Percentiles rank a stretch among this genome's conserved stretches.
Evolutionary conservation across 1,284 basidiomycete genomes (phyloP).

Genomic region (Heterobasidion annosum): DNA sequence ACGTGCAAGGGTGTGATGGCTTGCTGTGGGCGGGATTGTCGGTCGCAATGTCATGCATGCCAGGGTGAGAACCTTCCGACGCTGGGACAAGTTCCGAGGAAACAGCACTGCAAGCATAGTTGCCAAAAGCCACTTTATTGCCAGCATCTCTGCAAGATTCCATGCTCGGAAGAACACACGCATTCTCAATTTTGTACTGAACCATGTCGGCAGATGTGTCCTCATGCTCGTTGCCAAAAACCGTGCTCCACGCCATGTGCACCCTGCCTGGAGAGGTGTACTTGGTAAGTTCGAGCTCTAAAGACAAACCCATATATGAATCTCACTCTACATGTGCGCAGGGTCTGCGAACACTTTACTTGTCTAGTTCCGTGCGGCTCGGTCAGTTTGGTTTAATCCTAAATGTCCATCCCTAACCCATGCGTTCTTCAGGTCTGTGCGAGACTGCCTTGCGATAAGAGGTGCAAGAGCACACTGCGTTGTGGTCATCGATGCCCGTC

Average conservation of each 20-base stretch:
- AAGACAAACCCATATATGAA: neutral
- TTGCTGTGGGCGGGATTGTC: slow-evolving; percentile 51
- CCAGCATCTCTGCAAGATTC: slow-evolving; percentile 43
- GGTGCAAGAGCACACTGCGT: slow-evolving; percentile 34
- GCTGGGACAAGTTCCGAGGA: slow-evolving; percentile 16
- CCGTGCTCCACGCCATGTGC: slow-evolving; percentile 49
- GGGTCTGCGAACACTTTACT: slow-evolving; percentile 35
- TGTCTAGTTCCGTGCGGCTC: slow-evolving; percentile 65
- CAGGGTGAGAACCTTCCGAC: slow-evolving; percentile 22
- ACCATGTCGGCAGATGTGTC: slow-evolving; percentile 48
- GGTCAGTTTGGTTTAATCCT: slow-evolving; percentile 22
- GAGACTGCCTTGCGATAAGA: slow-evolving; percentile 55
- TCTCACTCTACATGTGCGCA: neutral
- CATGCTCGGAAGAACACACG: slow-evolving; percentile 42
- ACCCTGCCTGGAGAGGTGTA: slow-evolving; percentile 54
- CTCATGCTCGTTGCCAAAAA: slow-evolving; percentile 37
- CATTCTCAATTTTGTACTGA: slow-evolving; percentile 37
- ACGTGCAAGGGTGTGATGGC: slow-evolving; percentile 33
- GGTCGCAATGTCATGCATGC: slow-evolving; percentile 40
- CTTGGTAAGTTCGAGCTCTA: slow-evolving; percentile 29
- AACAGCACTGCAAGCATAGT: slow-evolving; percentile 33
- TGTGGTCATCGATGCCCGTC: slow-evolving; percentile 69
- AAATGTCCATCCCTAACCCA: neutral
- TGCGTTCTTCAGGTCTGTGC: slow-evolving; percentile 43
- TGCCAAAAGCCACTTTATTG: slow-evolving; percentile 50